Conservation (phyloP, 352 stramenopile species). For the Phytophthora constricta region DNA sequence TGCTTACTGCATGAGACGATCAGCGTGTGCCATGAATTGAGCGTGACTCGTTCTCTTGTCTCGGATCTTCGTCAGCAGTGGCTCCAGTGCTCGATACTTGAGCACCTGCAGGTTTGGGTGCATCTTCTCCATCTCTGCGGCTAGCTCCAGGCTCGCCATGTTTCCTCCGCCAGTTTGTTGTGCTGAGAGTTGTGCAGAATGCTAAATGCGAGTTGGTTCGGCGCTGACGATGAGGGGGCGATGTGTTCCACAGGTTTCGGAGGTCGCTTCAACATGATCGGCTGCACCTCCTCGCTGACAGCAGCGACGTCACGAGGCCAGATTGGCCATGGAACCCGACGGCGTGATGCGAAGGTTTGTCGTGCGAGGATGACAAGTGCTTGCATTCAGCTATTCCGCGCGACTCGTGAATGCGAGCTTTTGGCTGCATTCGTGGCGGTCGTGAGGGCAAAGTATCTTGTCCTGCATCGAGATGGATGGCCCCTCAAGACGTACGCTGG, state of each 20-base stretch:
- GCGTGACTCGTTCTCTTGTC: constrained; percentile 62
- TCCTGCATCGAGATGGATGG: too few species aligned
- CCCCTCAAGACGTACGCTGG: too few species aligned
- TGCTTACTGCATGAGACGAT: constrained; percentile 72
- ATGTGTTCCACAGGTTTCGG: neutral
- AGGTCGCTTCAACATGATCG: neutral
- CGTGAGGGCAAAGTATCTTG: too few species aligned
- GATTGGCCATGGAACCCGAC: neutral
- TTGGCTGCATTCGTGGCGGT: too few species aligned
- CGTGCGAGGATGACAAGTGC: neutral
- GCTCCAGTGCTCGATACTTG: constrained; percentile 59
- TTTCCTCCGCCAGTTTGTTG: constrained; percentile 1
- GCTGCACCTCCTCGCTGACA: neutral
- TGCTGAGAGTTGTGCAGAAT: neutral
- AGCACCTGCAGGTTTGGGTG: constrained; percentile 68
- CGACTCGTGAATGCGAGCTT: neutral
- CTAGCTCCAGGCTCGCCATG: constrained; percentile 46
- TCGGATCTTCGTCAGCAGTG: constrained; percentile 72
- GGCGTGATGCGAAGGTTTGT: neutral
- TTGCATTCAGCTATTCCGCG: too few species aligned
- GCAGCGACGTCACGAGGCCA: neutral
- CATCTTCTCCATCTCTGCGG: constrained; percentile 54
- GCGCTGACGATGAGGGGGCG: neutral
- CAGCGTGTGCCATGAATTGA: constrained; percentile 79
- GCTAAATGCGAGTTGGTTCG: neutral